phyloP scores from a whole-genome alignment of 305 asterid species.

The Ruellia speciosa region DNA sequence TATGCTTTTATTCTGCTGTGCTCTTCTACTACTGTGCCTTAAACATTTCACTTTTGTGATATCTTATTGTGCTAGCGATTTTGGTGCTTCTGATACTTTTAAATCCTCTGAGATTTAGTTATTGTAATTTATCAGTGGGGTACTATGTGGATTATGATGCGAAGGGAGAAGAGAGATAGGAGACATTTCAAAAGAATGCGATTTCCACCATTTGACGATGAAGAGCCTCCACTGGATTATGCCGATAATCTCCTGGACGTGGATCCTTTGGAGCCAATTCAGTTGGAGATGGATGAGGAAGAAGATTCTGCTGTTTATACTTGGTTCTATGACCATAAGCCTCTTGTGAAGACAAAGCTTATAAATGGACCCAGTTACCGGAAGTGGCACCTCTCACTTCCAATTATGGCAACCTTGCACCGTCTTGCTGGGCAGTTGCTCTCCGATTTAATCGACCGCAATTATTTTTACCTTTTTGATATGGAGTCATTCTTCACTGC shows the following conservation, averaged over 20 bases:
- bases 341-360: conserved; percentile 91
- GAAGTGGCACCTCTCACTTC: conserved; percentile 97
- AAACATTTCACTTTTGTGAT: not conserved
- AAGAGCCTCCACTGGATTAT: conserved; percentile 97
- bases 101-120: not conserved
- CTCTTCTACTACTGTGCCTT: not conserved
- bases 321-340: conserved; percentile 99
- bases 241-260: conserved; percentile 97
- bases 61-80: not conserved
- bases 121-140: conserved; percentile 64
- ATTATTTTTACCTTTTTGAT: conserved; percentile 91
- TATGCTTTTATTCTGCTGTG: conserved; percentile 19
- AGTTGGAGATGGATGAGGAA: conserved; percentile 95
- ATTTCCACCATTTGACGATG: conserved; percentile 98
- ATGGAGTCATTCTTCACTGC: conserved; percentile 99
- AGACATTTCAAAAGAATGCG: conserved; percentile 99
- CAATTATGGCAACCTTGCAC: conserved; percentile 97
- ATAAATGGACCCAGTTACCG: conserved; percentile 97
- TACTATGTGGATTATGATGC: conserved; percentile 99
- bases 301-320: conserved; percentile 96
- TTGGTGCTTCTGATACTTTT: conserved; percentile 1
- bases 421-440: conserved; percentile 98
- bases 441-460: conserved; percentile 89
- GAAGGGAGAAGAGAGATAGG: conserved; percentile 96
- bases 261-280: conserved; percentile 98